Conservation (phyloP, 192 early-diverging fungal species). For the Coemansia sp. region DNA sequence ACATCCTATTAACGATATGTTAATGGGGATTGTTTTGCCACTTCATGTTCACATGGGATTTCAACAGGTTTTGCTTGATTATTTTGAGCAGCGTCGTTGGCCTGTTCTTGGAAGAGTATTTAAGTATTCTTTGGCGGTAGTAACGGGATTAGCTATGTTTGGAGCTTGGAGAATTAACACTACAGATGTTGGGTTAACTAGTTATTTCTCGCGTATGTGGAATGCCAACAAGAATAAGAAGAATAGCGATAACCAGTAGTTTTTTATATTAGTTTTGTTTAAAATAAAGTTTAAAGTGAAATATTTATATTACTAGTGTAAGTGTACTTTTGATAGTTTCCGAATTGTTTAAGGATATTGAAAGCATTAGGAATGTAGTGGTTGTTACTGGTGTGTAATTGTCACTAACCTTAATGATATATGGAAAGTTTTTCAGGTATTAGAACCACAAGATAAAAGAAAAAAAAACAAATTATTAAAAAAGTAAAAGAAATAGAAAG, state of each 20-base stretch:
- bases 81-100: constrained; percentile 71
- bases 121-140: constrained; percentile 63
- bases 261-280: too few relatives aligned
- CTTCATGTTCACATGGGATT: constrained; percentile 90
- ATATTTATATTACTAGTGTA: too few relatives aligned
- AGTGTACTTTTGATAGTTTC: too few relatives aligned
- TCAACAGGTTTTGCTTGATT: constrained; percentile 73
- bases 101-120: constrained; percentile 62
- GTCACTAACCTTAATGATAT: too few relatives aligned
- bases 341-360: too few relatives aligned
- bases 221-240: constrained; percentile 58
- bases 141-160: constrained; percentile 55
- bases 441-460: too few relatives aligned
- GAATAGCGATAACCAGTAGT: background rate
- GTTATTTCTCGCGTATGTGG: constrained; percentile 82
- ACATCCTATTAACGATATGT: constrained; percentile 83
- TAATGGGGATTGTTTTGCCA: constrained; percentile 85
- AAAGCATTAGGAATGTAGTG: too few relatives aligned
- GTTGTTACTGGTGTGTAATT: too few relatives aligned
- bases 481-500: too few relatives aligned
- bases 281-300: too few relatives aligned
- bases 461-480: too few relatives aligned
- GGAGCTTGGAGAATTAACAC: constrained; percentile 88
- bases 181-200: constrained; percentile 90
- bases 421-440: too few relatives aligned